These are phyloP conservation scores for Backusella mclennaniae DNA, from an alignment of 192 early-diverging fungal genomes.

Conservation along the genomic window DNA sequence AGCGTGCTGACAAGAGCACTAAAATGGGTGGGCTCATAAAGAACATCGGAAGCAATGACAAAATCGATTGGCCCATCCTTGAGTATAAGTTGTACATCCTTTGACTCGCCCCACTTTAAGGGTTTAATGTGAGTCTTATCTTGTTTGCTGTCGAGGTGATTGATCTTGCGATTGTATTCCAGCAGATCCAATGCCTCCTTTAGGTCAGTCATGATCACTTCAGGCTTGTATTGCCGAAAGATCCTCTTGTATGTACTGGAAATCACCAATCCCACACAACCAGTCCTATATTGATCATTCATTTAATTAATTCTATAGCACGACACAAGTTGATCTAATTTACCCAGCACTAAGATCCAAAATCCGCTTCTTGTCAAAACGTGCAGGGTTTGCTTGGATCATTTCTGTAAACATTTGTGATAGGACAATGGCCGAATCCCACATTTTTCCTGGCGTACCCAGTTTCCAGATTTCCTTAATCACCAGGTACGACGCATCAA, in stretches of 20 bases:
- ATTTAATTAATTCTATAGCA: background rate
- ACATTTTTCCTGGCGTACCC: slow-evolving; percentile 45
- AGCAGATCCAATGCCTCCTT: slow-evolving; percentile 37
- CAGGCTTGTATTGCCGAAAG: background rate
- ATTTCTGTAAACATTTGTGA: slow-evolving; percentile 27
- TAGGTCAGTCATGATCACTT: slow-evolving; percentile 39
- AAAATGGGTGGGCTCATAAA: slow-evolving; percentile 35
- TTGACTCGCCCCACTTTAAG: slow-evolving; percentile 10
- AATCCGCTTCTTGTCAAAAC: slow-evolving; percentile 30
- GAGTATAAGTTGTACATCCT: background rate
- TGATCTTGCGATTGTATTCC: slow-evolving; percentile 26
- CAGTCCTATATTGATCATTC: slow-evolving; percentile 2
- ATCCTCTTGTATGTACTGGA: background rate
- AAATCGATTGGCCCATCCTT: slow-evolving; percentile 25
- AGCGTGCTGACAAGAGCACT: slow-evolving; percentile 33
- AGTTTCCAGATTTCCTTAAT: slow-evolving; percentile 33
- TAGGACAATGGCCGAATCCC: slow-evolving; percentile 48
- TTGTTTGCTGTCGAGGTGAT: background rate
- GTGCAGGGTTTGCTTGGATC: slow-evolving; percentile 1
- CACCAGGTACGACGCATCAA: slow-evolving; percentile 1
- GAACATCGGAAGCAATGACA: slow-evolving; percentile 47
- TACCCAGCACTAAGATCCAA: slow-evolving; percentile 49
- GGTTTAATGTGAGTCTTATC: slow-evolving; percentile 8
- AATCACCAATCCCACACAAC: slow-evolving; percentile 15
- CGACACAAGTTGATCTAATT: background rate